Evolutionary conservation across 306 rosid species (phyloP), one percentile per base, ranked within the genome.

Genomic region (Castanopsis chinensis): DNA sequence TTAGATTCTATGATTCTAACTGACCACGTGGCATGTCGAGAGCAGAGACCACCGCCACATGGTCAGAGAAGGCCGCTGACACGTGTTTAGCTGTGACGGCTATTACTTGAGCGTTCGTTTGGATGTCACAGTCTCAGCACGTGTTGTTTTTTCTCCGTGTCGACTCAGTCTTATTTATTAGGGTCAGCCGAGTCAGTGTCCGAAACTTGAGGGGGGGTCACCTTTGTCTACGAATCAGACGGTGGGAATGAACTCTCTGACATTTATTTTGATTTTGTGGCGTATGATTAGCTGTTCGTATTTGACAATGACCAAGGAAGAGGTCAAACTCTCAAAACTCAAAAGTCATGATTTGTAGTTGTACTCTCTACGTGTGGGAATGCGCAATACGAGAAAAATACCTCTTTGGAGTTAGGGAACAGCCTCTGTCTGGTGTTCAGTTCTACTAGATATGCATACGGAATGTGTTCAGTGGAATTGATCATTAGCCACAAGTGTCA

Each of bases 41-140:
- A 28, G 76, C 17, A 9, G 10, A 3, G 4, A 25, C 25, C 51
- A 9, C 2, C 0, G 33, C 79, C 84, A 79, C 75, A 17, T 81
- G 83, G 92, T 83, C 80, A 27, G 51, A 65, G 2, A 25, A 13
- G 0, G 21, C 52, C 13, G n/a, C 78, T 9, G 75, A 84, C 93
- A 89, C 92, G 89, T 85, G 90, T 70, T 76, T 81, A 4, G 1
- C 19, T 18, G 0, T 32, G 87, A 79, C 90, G 78, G 85, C 88
- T 58, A 1, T 19, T 69, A 12, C 45, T 74, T 58, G 68, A 72
- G 75, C 67, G 54, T 79, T 55, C 2, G 9, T 52, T 21, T 14
- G 27, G 75, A 54, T 75, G 71, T 63, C 68, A 67, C 75, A 30
- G 55, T 18, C 69, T 27, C 0, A 0, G 79, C 87, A 64, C 80